These are phyloP conservation scores for Termitomyces sp. DNA, from an alignment of 768 basidiomycete genomes.

Conservation along the genomic window DNA sequence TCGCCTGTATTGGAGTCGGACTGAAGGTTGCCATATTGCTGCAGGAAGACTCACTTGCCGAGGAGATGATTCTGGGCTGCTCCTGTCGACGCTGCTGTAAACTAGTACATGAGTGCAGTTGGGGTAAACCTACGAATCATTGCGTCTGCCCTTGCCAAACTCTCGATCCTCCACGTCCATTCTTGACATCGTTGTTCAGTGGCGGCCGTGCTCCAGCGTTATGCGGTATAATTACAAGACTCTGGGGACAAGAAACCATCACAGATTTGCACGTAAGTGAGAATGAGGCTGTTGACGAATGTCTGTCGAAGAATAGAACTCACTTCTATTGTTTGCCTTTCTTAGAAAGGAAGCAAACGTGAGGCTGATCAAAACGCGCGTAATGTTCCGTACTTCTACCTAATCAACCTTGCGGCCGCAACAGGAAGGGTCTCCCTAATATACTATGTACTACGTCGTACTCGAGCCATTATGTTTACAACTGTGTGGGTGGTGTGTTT, in stretches of 20 bases:
- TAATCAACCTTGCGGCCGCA: too few relatives aligned
- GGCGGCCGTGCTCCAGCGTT: not conserved
- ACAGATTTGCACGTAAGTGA: not conserved
- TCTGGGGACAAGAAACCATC: constrained; percentile 1
- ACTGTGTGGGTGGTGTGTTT: not conserved
- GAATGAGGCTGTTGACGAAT: not conserved
- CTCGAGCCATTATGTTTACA: not conserved
- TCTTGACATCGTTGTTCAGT: constrained; percentile 9
- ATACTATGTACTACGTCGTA: too few relatives aligned
- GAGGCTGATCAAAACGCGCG: not conserved
- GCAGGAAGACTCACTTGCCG: constrained; percentile 27
- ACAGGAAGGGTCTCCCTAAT: too few relatives aligned
- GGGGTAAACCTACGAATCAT: constrained; percentile 26
- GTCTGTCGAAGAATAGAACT: not conserved
- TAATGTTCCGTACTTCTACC: too few relatives aligned
- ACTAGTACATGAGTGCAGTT: not conserved
- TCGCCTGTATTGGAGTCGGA: constrained; percentile 24
- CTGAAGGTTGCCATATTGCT: not conserved
- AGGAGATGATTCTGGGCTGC: constrained; percentile 54
- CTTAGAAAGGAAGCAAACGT: constrained; percentile 2
- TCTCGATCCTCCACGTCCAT: constrained; percentile 23
- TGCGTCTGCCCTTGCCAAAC: constrained; percentile 32
- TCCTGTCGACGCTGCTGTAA: constrained; percentile 26
- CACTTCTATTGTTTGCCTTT: not conserved
- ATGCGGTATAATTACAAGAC: not conserved